Percentiles rank a stretch among this genome's conserved stretches.
Evolutionary conservation across 23 red algal genomes (phyloP).

Genomic region (Gracilariopsis chorda): DNA sequence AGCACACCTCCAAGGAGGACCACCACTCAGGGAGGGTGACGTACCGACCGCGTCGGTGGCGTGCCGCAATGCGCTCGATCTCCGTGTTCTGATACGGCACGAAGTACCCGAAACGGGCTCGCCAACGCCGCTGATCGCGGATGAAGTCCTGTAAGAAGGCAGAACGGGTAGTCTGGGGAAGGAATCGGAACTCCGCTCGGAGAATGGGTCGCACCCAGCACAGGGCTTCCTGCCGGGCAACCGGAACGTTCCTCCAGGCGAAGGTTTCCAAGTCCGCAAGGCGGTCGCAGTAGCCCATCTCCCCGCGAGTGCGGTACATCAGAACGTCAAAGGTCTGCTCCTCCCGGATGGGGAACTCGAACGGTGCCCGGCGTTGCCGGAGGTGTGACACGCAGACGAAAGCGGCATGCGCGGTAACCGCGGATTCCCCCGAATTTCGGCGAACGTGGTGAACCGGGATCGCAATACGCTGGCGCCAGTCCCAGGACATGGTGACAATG

Average conservation of each 20-base stretch:
- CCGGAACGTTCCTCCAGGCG: background rate
- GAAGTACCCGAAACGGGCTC: background rate
- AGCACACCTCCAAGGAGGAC: background rate
- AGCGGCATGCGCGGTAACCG: background rate
- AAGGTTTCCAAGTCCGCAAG: background rate
- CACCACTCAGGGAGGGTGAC: too few species aligned
- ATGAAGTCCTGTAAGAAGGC: too few species aligned
- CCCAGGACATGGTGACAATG: background rate
- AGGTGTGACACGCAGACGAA: background rate
- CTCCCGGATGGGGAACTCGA: background rate
- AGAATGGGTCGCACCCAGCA: background rate
- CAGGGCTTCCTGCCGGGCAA: background rate
- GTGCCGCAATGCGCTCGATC: background rate
- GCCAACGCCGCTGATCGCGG: background rate
- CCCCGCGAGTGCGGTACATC: background rate
- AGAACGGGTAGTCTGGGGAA: too few species aligned
- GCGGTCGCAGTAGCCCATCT: background rate
- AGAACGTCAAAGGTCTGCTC: background rate
- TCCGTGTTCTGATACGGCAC: conserved; percentile 6
- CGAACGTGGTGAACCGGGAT: background rate
- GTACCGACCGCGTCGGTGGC: too few species aligned
- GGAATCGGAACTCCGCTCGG: too few species aligned
- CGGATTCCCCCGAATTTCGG: background rate
- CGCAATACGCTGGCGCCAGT: background rate
- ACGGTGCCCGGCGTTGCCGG: background rate